These are phyloP conservation scores for Penicillium alfredii DNA, from an alignment of 495 filamentous ascomycete genomes.

Conservation along the genomic window DNA sequence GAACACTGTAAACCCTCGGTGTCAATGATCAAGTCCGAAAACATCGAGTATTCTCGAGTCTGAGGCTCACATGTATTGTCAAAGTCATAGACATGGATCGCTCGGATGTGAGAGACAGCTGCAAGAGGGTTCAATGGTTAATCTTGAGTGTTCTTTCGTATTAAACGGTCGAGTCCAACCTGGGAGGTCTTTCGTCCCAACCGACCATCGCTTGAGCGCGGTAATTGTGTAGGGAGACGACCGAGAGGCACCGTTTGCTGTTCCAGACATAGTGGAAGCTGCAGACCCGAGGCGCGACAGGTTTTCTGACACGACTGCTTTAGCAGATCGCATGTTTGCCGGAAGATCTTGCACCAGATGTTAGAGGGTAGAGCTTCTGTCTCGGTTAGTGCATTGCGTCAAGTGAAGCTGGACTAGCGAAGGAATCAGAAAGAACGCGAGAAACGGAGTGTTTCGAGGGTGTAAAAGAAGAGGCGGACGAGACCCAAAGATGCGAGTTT, in stretches of 20 bases:
- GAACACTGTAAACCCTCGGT: slow-evolving; percentile 57
- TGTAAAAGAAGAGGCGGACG: slow-evolving; percentile 1
- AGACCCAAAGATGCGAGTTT: slow-evolving; percentile 1
- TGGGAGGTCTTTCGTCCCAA: slow-evolving; percentile 65
- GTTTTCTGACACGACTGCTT: slow-evolving; percentile 34
- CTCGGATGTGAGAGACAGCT: slow-evolving; percentile 63
- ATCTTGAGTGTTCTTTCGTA: slow-evolving; percentile 5
- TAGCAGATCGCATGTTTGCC: slow-evolving; percentile 44
- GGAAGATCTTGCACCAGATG: too few species aligned
- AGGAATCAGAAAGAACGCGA: not conserved
- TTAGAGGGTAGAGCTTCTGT: not conserved
- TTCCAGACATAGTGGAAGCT: slow-evolving; percentile 23
- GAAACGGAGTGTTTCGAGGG: not conserved
- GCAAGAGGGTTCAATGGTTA: slow-evolving; percentile 6
- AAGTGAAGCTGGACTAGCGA: not conserved
- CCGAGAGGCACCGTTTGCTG: slow-evolving; percentile 12
- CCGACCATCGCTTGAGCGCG: slow-evolving; percentile 74
- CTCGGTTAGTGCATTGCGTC: slow-evolving; percentile 9
- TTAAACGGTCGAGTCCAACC: slow-evolving; percentile 28
- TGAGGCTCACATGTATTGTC: slow-evolving; percentile 81
- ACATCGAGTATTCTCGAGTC: not conserved
- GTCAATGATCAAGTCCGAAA: slow-evolving; percentile 8
- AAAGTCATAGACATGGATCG: slow-evolving; percentile 95
- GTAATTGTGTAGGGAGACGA: slow-evolving; percentile 55
- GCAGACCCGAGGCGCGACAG: slow-evolving; percentile 15